Conservation (phyloP, 345 rosid genomes). For the Excoecaria agallocha region DNA sequence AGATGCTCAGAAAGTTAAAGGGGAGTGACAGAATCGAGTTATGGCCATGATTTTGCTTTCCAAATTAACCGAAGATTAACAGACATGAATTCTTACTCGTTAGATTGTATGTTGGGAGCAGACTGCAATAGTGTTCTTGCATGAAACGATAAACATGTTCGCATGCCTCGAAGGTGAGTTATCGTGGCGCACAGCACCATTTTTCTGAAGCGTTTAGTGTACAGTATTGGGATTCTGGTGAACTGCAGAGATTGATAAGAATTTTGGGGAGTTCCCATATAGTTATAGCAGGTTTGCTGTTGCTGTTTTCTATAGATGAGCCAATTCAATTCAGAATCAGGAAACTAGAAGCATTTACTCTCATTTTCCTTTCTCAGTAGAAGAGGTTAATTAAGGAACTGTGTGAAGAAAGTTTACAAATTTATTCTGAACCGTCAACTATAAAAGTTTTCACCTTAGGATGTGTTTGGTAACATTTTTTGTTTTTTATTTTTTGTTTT, state of each 20-base stretch:
- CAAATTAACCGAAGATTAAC: slow-evolving; percentile 3
- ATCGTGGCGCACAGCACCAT: neutral
- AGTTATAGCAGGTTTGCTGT: neutral
- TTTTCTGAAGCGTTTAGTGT: neutral
- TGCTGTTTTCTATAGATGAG: neutral
- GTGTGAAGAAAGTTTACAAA: too few species aligned
- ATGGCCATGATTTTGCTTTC: neutral
- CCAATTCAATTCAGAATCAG: neutral
- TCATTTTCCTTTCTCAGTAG: too few species aligned
- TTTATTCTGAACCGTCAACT: too few species aligned
- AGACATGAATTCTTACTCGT: slow-evolving; percentile 5
- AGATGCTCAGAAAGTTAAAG: slow-evolving; percentile 15
- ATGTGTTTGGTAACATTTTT: too few species aligned
- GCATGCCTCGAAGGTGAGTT: neutral
- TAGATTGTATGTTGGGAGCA: slow-evolving; percentile 10
- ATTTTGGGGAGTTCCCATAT: neutral
- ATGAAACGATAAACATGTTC: neutral
- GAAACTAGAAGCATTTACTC: neutral
- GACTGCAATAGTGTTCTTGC: neutral
- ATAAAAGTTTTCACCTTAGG: too few species aligned
- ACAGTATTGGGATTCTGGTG: neutral
- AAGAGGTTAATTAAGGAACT: too few species aligned
- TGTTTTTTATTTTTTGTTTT: too few species aligned
- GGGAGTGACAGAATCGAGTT: slow-evolving; percentile 16
- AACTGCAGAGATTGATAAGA: neutral